Percentiles rank a stretch among this genome's conserved stretches.
These are phyloP conservation scores for Linderina pennispora DNA, from an alignment of 192 early-diverging fungal genomes.

Conservation along the genomic window DNA sequence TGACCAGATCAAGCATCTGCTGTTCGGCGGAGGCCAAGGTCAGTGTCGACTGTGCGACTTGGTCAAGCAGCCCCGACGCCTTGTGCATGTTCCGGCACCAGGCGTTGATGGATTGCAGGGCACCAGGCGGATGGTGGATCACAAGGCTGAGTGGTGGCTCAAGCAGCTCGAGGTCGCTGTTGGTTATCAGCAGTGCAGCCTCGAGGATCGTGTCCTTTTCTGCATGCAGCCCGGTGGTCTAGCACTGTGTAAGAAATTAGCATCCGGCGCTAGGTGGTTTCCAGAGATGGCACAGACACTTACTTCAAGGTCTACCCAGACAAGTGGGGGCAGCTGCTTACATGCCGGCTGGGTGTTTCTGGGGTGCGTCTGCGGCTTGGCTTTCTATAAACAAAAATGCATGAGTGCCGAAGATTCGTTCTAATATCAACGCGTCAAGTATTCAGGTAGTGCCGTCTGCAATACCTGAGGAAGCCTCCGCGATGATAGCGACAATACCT, in stretches of 20 bases:
- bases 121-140: conserved; percentile 56
- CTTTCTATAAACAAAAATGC: too few species aligned
- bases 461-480: too few species aligned
- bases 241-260: too few species aligned
- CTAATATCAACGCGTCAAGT: too few species aligned
- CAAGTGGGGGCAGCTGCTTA: conserved; percentile 3
- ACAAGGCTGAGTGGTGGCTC: conserved; percentile 54
- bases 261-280: too few species aligned
- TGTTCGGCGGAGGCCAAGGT: conserved; percentile 56
- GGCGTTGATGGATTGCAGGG: conserved; percentile 75
- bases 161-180: conserved; percentile 70
- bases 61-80: conserved; percentile 65
- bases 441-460: too few species aligned
- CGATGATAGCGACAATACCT: too few species aligned
- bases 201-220: conserved; percentile 74
- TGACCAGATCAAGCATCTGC: conserved; percentile 62
- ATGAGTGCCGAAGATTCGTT: too few species aligned
- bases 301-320: conserved; percentile 18
- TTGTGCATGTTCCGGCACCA: conserved; percentile 80
- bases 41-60: conserved; percentile 57
- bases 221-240: conserved; percentile 21
- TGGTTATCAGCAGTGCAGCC: conserved; percentile 77
- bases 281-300: too few species aligned
- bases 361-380: too few species aligned
- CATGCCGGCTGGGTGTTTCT: background rate